Percentiles rank a stretch among this genome's conserved stretches.
These are phyloP conservation scores for Botrytis fragariae DNA, from an alignment of 2,329 filamentous ascomycete species.

Conservation along the genomic window DNA sequence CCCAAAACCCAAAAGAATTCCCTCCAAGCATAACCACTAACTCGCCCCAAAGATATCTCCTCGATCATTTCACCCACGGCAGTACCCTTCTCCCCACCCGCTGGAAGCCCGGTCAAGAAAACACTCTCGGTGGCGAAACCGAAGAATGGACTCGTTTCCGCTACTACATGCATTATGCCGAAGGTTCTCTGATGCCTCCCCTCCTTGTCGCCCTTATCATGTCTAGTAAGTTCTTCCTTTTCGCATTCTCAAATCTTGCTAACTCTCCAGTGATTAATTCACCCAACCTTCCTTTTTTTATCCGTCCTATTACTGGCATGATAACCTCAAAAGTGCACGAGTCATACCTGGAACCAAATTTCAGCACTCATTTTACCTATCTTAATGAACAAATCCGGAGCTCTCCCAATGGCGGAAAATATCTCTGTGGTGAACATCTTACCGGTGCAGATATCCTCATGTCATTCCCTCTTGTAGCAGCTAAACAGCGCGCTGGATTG, in stretches of 20 bases:
- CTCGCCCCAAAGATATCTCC: conserved; percentile 56
- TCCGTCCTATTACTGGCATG: conserved; percentile 59
- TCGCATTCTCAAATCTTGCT: not conserved
- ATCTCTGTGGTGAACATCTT: conserved; percentile 48
- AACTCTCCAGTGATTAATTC: conserved; percentile 48
- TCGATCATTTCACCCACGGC: conserved; percentile 56
- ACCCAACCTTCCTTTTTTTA: conserved; percentile 63
- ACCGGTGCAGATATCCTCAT: conserved; percentile 53
- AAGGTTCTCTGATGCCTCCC: conserved; percentile 77
- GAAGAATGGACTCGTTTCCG: conserved; percentile 58
- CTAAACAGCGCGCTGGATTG: conserved; percentile 37
- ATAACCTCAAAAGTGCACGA: conserved; percentile 49
- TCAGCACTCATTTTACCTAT: conserved; percentile 48
- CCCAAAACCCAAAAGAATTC: not conserved
- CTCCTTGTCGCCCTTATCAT: conserved; percentile 65
- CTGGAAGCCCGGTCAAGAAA: conserved; percentile 58
- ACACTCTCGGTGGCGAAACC: conserved; percentile 57
- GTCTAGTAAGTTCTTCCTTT: conserved; percentile 41
- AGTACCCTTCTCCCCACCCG: conserved; percentile 50
- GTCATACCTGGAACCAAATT: conserved; percentile 47
- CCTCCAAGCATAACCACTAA: not conserved
- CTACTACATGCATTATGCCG: conserved; percentile 79
- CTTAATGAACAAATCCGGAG: conserved; percentile 49
- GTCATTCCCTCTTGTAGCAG: conserved; percentile 50
- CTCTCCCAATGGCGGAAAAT: conserved; percentile 45